A percentile compares a stretch with the other conserved stretches of the same genome.
These are phyloP conservation scores for Cystofilobasidium capitatum DNA, from an alignment of 768 basidiomycete genomes.

Conservation along the genomic window DNA sequence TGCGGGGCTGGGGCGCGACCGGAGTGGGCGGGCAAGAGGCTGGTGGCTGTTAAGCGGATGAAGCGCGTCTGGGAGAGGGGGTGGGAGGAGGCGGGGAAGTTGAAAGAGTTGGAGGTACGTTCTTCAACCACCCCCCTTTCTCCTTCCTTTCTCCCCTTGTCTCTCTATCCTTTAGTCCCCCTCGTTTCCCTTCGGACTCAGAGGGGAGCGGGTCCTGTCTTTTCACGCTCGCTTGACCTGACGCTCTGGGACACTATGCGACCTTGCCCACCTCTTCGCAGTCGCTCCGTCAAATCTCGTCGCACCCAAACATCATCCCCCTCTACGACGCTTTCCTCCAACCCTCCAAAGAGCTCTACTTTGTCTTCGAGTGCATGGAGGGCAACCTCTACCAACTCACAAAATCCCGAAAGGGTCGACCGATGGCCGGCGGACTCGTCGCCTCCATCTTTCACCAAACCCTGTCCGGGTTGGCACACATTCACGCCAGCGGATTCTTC, in stretches of 20 bases:
- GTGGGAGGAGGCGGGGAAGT: slow-evolving; percentile 90
- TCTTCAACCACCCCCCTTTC: neutral
- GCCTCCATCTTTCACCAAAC: slow-evolving; percentile 91
- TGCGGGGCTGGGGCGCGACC: slow-evolving; percentile 82
- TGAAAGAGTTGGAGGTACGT: slow-evolving; percentile 67
- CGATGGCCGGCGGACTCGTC: slow-evolving; percentile 91
- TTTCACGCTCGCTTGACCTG: neutral
- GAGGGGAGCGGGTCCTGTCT: too few species aligned
- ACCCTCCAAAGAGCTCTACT: slow-evolving; percentile 95
- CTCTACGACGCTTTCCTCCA: slow-evolving; percentile 98
- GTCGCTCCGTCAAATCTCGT: slow-evolving; percentile 88
- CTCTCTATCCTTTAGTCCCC: neutral
- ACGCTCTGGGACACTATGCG: neutral
- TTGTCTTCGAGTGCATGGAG: slow-evolving; percentile 99
- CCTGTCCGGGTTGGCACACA: slow-evolving; percentile 79
- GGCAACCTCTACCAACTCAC: slow-evolving; percentile 99
- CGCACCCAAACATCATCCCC: slow-evolving; percentile 95
- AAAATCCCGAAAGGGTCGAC: slow-evolving; percentile 86
- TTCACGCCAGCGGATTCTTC: slow-evolving; percentile 86
- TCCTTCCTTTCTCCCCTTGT: neutral
- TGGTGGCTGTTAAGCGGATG: slow-evolving; percentile 97
- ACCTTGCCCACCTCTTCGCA: slow-evolving; percentile 36
- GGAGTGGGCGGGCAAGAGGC: slow-evolving; percentile 85
- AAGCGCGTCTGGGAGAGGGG: slow-evolving; percentile 96
- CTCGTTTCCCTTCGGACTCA: neutral